Evolutionary conservation across 768 basidiomycete genomes (phyloP), one percentile per base, ranked within the genome.

Genomic region (Auriscalpium vulgare): DNA sequence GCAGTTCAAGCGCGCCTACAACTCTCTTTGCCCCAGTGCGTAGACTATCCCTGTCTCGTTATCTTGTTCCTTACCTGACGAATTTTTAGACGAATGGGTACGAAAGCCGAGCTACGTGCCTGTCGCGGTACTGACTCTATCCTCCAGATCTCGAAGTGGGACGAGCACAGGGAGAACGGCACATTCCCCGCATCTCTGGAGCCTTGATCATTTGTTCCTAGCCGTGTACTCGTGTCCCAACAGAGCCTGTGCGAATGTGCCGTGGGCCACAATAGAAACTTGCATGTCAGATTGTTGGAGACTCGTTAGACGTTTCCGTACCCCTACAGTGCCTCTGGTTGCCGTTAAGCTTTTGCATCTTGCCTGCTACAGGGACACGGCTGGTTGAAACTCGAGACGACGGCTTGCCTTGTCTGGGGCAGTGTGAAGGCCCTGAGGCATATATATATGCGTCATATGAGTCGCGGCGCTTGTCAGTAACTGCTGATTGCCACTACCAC

Each of bases 1-100:
- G 77, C 95, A 97, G 73, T 99, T 99, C 84, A 90, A 88, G 77
- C 83, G 84, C 71, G 91, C 91, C 34, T 99, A 93, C 79, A 81
- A 92, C 78, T 93, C 95, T 44, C 83, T 98, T 57, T 99, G 97
- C 76, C 97, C 97, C 61, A 97, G 97, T 97, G 65, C 71, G 93
- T 85, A 44, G 36, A 59, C 50, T 50, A 43, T 6, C 16, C 36
- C n/a, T 34, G 8, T 16, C 10, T 7, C 9, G 21, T 29, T 54
- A 36, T 51, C 50, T 58, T 10, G 17, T 40, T 23, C 48, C 21
- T n/a, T 43, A n/a, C n/a, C 59, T 23, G 54, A 45, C 47, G 11
- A 54, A 53, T 47, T 63, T 37, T 11, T 65, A 95, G 94, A 95
- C 73, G 89, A 89, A 86, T 95, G 95, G 94, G 93, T 95, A 70